Evolutionary conservation across 148 eudicot species (phyloP), one percentile per base, ranked within the genome.

Genomic region (Camellia granthamiana): DNA sequence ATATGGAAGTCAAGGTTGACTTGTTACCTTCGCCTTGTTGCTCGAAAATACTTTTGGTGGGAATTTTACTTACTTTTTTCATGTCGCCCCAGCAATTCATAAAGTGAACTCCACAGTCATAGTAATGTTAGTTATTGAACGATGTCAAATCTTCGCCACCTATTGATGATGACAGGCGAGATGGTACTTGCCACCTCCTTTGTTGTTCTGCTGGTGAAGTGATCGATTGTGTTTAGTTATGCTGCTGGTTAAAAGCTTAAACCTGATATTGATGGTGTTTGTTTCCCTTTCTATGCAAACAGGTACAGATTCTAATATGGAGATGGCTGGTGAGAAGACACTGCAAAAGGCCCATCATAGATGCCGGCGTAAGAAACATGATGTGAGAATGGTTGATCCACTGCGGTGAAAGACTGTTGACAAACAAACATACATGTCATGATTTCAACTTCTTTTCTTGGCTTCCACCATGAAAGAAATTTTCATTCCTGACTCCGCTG

Each of bases 281-380:
- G 47, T 77, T 75, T 58, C 16, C 16, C 64, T 2, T 70, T 0
- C 21, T 42, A 1, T 77, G 51, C 18, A 70, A 30, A 3, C 82
- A 81, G 83, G 66, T 74, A 3, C 62, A 82, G 88, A 83, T 81
- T 74, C 90, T 18, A 85, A 84, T 7, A 55, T 85, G 85, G 91
- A 92, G 80, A 86, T 86, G 84, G 88, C 86, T n/a, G 92, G 94
- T 15, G 91, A 91, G 79, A 92, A 88, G 79, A 63, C 91, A 6
- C 82, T 92, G 78, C 97, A 87, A 70, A 92, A 91, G 80, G 71
- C 88, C 78, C 97, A 92, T 88, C 93, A 92, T 72, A 82, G 97
- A 76, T 84, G 97, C 44, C 90, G 97, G 21, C 88, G 94, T 14
- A 92, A 86, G 91, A 92, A 92, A 84, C 89, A 90, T 68, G 97